Percentiles rank a stretch among this genome's conserved stretches.
These are phyloP conservation scores for Neofusicoccum laricinum DNA, from an alignment of 2,329 filamentous ascomycete genomes.

Conservation along the genomic window DNA sequence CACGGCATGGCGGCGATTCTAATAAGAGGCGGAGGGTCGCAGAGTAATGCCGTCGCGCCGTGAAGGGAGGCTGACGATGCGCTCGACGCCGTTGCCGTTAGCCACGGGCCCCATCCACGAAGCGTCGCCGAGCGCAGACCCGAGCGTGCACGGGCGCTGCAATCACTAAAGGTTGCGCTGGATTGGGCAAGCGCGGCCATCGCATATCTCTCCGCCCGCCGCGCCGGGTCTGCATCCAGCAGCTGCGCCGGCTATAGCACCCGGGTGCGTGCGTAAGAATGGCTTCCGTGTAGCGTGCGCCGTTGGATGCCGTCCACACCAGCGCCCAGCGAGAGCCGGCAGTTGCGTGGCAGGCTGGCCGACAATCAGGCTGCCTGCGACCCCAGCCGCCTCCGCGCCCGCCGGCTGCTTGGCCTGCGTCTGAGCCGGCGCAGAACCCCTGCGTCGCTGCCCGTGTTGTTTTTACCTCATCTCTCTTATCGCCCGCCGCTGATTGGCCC, in stretches of 20 bases:
- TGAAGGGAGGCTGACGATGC: constrained; percentile 9
- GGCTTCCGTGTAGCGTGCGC: too few relatives aligned
- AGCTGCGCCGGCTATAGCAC: not conserved
- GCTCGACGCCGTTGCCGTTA: constrained; percentile 9
- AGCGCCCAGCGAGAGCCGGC: not conserved
- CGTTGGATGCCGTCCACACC: not conserved
- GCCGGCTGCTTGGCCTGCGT: constrained; percentile 8
- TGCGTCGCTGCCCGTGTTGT: constrained; percentile 1
- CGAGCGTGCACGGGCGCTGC: not conserved
- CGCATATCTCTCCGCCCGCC: constrained; percentile 14
- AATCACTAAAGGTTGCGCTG: constrained; percentile 2
- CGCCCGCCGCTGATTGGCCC: not conserved
- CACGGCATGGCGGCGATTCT: constrained; percentile 9
- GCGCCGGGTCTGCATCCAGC: not conserved
- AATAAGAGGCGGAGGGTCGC: constrained; percentile 11
- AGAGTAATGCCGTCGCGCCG: constrained; percentile 11
- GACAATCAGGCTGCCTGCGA: not conserved
- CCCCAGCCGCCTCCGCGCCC: not conserved
- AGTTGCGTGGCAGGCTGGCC: not conserved
- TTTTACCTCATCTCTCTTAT: constrained; percentile 12
- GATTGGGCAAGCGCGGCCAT: constrained; percentile 10
- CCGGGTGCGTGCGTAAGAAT: not conserved
- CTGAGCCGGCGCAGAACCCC: constrained; percentile 1
- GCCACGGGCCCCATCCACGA: constrained; percentile 8
- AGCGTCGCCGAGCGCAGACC: constrained; percentile 6